A percentile compares a stretch with the other conserved stretches of the same genome.
phyloP scores from a whole-genome alignment of 2,329 filamentous ascomycete genomes.

The Arthrobotrys sphaeroides region DNA sequence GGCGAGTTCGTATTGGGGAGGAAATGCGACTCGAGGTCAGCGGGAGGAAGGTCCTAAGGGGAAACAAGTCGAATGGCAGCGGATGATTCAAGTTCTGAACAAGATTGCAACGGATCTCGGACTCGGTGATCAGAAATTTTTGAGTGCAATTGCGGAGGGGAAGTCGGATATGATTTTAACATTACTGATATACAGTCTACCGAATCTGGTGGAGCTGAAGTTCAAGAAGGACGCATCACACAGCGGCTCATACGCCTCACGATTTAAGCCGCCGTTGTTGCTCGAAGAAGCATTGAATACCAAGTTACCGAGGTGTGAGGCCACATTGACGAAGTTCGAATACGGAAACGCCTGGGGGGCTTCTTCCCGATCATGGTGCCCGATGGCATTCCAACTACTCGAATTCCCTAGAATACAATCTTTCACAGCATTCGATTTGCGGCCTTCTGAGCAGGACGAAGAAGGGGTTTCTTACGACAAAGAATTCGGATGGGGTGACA shows the following conservation, averaged over 20 bases:
- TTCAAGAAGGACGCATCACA: constrained; percentile 3
- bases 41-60: background rate
- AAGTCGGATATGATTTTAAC: constrained; percentile 36
- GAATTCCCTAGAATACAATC: constrained; percentile 19
- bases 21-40: constrained; percentile 3
- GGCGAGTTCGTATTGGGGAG: constrained; percentile 7
- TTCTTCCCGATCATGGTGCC: constrained; percentile 15
- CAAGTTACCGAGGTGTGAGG: constrained; percentile 6
- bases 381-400: constrained; percentile 1
- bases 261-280: constrained; percentile 10
- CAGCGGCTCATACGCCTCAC: constrained; percentile 8
- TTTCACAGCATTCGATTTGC: constrained; percentile 8
- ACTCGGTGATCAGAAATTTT: constrained; percentile 13
- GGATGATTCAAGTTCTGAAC: constrained; percentile 13
- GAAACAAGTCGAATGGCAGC: constrained; percentile 19
- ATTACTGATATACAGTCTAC: constrained; percentile 25
- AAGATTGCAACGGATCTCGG: constrained; percentile 3
- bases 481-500: constrained; percentile 5
- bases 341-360: constrained; percentile 10
- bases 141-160: constrained; percentile 22
- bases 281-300: constrained; percentile 22
- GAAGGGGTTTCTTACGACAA: background rate
- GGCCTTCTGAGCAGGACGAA: background rate
- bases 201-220: constrained; percentile 25
- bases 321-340: constrained; percentile 16